Conservation (phyloP, 2,329 filamentous ascomycete genomes). For the Thelonectria rubi region DNA sequence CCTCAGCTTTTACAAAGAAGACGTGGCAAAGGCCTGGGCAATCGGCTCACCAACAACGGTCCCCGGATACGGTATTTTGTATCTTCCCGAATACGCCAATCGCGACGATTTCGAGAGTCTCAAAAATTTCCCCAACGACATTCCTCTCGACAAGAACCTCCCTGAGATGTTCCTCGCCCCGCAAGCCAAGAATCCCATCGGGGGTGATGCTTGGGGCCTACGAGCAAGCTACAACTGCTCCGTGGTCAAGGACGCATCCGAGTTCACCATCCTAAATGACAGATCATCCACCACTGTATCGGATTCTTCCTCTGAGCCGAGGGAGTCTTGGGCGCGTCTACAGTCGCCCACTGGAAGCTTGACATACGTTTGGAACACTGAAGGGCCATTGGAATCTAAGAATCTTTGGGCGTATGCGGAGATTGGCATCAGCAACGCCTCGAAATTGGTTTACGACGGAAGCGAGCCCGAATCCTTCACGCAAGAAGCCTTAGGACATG, state of each 20-base stretch:
- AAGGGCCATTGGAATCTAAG: not conserved
- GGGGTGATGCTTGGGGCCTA: constrained; percentile 26
- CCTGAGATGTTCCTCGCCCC: constrained; percentile 28
- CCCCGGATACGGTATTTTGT: constrained; percentile 26
- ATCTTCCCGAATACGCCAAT: constrained; percentile 10
- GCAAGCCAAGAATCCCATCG: constrained; percentile 19
- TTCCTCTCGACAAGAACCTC: constrained; percentile 12
- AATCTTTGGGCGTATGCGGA: not conserved
- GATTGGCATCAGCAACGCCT: not conserved
- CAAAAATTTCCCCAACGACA: constrained; percentile 13
- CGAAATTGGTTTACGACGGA: not conserved
- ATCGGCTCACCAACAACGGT: constrained; percentile 13
- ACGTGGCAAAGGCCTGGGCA: constrained; percentile 1
- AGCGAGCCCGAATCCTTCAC: not conserved
- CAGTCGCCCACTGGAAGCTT: not conserved
- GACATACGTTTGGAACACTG: not conserved
- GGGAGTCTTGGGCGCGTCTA: not conserved
- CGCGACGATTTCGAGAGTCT: constrained; percentile 9
- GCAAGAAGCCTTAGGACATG: not conserved
- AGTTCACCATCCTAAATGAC: constrained; percentile 25
- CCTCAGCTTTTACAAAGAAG: not conserved
- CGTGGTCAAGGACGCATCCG: constrained; percentile 11
- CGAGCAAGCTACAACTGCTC: constrained; percentile 26
- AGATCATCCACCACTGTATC: constrained; percentile 1
- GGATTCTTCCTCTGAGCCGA: not conserved